Evolutionary conservation across 169 alveolate species (phyloP).

Genomic region (Eimeria sp.): DNA sequence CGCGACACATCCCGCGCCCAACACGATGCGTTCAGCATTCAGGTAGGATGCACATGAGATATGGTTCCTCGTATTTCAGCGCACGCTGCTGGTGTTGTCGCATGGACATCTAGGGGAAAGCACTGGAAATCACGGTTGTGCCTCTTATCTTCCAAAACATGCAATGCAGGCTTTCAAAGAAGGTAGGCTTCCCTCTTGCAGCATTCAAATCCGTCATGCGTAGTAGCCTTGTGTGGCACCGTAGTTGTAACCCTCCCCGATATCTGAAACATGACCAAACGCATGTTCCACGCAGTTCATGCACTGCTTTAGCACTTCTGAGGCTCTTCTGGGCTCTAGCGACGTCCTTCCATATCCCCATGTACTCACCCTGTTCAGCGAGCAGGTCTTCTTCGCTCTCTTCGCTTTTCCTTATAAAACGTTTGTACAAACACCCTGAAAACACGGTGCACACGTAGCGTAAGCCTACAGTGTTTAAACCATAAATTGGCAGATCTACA

Average conservation of each 20-base stretch:
- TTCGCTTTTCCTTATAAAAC: conserved; percentile 4
- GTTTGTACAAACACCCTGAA: conserved; percentile 61
- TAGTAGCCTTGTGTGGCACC: conserved; percentile 53
- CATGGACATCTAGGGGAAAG: not conserved
- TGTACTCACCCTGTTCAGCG: not conserved
- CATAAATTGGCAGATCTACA: not conserved
- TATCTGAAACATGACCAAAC: conserved; percentile 16
- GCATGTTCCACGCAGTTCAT: not conserved
- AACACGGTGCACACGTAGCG: not conserved
- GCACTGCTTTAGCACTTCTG: not conserved
- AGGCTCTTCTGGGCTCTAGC: not conserved
- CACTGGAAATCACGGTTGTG: not conserved
- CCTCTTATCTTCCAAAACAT: not conserved
- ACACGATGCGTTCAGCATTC: not conserved
- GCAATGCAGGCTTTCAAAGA: not conserved
- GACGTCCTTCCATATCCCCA: not conserved
- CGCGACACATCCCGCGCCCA: not conserved
- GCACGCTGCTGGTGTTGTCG: not conserved
- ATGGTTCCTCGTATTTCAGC: not conserved
- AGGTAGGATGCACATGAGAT: not conserved
- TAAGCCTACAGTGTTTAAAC: not conserved
- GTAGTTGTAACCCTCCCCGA: conserved; percentile 62
- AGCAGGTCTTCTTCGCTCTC: conserved; percentile 38
- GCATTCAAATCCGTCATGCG: conserved; percentile 1
- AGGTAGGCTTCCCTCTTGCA: not conserved